Percentiles rank a stretch among this genome's conserved stretches.
Evolutionary conservation across 306 rosid genomes (phyloP).

Genomic region (Macrotyloma uniflorum): DNA sequence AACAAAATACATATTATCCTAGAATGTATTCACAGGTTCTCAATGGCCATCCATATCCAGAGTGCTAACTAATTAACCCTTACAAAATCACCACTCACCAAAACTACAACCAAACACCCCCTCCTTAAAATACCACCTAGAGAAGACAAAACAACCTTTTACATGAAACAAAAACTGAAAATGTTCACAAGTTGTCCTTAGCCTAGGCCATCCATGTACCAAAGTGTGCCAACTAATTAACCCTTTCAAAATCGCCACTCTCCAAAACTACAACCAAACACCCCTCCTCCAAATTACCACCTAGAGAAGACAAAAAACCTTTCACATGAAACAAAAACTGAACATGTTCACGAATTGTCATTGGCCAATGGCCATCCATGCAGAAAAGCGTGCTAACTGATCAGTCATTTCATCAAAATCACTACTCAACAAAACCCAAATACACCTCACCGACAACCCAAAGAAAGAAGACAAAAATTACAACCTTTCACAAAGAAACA

Average conservation of each 20-base stretch:
- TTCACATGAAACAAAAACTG: background rate
- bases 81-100: background rate
- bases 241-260: background rate
- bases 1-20: background rate
- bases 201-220: background rate
- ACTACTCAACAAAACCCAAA: background rate
- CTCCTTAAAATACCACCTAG: background rate
- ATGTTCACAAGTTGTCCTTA: background rate
- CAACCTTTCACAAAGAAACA: background rate
- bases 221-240: background rate
- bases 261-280: background rate
- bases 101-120: background rate
- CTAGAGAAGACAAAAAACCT: background rate
- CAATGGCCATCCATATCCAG: background rate
- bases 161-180: conserved; percentile 6
- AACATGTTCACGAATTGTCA: background rate
- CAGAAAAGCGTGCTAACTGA: background rate
- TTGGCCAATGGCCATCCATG: background rate
- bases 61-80: background rate
- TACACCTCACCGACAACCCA: background rate
- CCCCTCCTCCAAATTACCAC: background rate
- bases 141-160: background rate
- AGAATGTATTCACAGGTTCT: background rate
- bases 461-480: background rate
- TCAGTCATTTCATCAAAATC: background rate